phyloP scores from a whole-genome alignment of 202 grass and related monocot species.

The Brachypodium distachyon region DNA sequence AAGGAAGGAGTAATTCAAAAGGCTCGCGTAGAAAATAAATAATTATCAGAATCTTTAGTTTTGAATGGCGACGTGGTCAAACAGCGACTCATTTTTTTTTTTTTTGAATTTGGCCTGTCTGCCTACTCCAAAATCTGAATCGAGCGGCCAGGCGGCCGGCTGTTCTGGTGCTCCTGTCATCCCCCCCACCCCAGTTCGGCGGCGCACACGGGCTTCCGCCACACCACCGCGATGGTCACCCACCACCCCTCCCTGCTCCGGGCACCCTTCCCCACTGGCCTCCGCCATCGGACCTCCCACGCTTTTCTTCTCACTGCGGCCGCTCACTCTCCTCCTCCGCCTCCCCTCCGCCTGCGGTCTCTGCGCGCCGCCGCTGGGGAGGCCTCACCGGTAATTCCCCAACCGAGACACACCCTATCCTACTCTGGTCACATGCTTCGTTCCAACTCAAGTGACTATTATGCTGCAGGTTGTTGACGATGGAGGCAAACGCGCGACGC shows the following conservation, averaged over 20 bases:
- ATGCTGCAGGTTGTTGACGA: slow-evolving; percentile 32
- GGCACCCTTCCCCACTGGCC: not conserved
- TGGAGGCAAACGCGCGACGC: slow-evolving; percentile 18
- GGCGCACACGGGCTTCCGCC: not conserved
- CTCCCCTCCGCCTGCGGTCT: slow-evolving; percentile 2
- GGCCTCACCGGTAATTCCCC: slow-evolving; percentile 22
- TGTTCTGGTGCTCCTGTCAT: not conserved
- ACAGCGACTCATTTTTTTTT: not conserved
- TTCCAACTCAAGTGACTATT: not conserved
- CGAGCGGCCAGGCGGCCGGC: not conserved
- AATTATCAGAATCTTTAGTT: too few species aligned
- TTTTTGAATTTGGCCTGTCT: not conserved
- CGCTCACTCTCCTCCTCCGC: not conserved
- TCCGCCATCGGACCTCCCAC: not conserved
- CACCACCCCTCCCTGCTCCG: slow-evolving; percentile 26
- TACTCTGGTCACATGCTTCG: not conserved
- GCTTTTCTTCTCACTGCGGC: not conserved
- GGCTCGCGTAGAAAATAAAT: too few species aligned
- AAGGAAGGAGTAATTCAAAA: too few species aligned
- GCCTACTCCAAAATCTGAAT: not conserved
- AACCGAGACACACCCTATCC: not conserved
- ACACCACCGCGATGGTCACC: slow-evolving; percentile 18
- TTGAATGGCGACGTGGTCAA: too few species aligned
- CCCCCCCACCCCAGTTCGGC: not conserved
- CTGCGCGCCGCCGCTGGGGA: slow-evolving; percentile 14